Evolutionary conservation across 176 grass and related monocot genomes (phyloP), one percentile per base, ranked within the genome.

Genomic region (Cenchrus fungigraminus): DNA sequence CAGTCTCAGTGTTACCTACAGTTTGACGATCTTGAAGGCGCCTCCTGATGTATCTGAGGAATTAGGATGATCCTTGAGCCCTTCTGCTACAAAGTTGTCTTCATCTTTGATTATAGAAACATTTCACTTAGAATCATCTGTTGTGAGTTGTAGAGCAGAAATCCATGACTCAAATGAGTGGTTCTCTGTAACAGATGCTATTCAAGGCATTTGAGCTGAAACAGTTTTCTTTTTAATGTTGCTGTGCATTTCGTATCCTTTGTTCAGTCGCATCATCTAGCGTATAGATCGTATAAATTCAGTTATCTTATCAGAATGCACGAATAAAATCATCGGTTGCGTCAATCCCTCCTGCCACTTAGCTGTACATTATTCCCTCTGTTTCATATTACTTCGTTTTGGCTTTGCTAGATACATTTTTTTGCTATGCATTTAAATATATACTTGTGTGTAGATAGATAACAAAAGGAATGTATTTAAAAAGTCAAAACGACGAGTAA

Each of bases 21-120:
- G 20, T 76, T 43, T 58, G 46, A 73, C 0, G 46, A 6, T 55
- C 34, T 28, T 40, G 46, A 76, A 80, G 50, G 84, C 65, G 19
- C 47, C 12, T 70, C 71, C 11, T 86, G 65, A 58, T 81, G 79
- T 90, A 84, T 29, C 13, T 34, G 68, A 63, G 65, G 78, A 81
- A 65, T 16, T 81, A 81, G 64, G 65, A 84, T 81, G 82, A 28
- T 79, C 29, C n/a, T 75, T 29, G 68, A 61, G 58, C 51, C 43
- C 72, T 61, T 16, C 1, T 0, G 32, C 12, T 6, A 28, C 52
- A 29, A 29, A 61, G 6, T 69, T 74, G 22, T 43, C 52, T 10
- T 74, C 7, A 46, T 12, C 11, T 63, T 71, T 37, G 0, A 20
- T 22, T 43, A n/a, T n/a, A 87, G 63, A 56, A 80, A 80, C 62